Evolutionary conservation across 331 rosid species (phyloP).

Genomic region (Quercus phellos): DNA sequence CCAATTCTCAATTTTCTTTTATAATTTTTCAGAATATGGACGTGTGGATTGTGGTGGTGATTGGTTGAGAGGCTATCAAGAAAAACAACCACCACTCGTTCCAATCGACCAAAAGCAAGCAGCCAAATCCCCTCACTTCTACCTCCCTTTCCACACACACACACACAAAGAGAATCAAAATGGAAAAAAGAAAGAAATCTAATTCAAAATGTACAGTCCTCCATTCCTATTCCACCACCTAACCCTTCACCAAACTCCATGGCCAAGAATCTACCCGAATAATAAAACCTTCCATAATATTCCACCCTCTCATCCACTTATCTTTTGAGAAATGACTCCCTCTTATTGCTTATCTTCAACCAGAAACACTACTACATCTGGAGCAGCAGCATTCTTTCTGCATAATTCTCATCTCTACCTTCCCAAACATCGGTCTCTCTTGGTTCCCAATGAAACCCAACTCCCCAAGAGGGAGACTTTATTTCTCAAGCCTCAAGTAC

Average conservation of each 20-base stretch:
- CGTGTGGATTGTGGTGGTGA: slow-evolving; percentile 12
- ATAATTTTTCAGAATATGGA: background rate
- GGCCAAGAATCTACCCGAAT: slow-evolving; percentile 50
- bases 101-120: slow-evolving; percentile 23
- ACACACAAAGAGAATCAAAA: background rate
- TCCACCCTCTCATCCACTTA: background rate
- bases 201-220: slow-evolving; percentile 30
- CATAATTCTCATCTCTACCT: slow-evolving; percentile 23
- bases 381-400: slow-evolving; percentile 22
- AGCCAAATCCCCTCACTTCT: slow-evolving; percentile 39
- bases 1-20: background rate
- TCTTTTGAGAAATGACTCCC: slow-evolving; percentile 47
- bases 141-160: slow-evolving; percentile 13
- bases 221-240: slow-evolving; percentile 28
- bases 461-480: slow-evolving; percentile 3
- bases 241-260: slow-evolving; percentile 37
- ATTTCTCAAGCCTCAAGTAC: slow-evolving; percentile 22
- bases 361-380: slow-evolving; percentile 21
- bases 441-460: slow-evolving; percentile 22
- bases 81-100: slow-evolving; percentile 52
- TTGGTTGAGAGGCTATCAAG: slow-evolving; percentile 1
- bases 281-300: slow-evolving; percentile 27
- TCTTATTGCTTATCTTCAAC: slow-evolving; percentile 54
- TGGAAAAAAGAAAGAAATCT: background rate
- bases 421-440: slow-evolving; percentile 22